These are phyloP conservation scores for Melanomma pulvis-pyrius DNA, from an alignment of 495 filamentous ascomycete genomes.

Conservation along the genomic window DNA sequence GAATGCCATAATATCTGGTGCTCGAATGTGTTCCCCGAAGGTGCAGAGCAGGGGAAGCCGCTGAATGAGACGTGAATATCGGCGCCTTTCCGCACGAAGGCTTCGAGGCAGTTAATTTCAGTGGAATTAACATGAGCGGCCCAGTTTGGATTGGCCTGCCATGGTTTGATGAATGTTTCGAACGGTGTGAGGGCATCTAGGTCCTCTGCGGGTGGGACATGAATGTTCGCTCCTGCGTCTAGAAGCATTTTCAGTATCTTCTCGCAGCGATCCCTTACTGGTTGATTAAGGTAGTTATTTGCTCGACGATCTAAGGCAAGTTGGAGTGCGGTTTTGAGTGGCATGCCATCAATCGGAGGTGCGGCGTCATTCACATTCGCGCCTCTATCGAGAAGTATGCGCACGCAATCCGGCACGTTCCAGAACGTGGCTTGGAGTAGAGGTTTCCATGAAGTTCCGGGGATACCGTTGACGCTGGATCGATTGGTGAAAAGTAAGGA, in stretches of 20 bases:
- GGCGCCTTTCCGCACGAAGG: constrained; percentile 26
- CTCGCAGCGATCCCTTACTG: constrained; percentile 11
- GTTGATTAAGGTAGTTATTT: background rate
- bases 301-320: constrained; percentile 23
- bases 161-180: constrained; percentile 31
- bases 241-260: constrained; percentile 36
- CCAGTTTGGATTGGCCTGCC: constrained; percentile 25
- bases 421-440: constrained; percentile 32
- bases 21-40: constrained; percentile 22
- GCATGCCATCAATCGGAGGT: constrained; percentile 1
- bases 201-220: constrained; percentile 7
- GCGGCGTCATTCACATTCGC: constrained; percentile 22
- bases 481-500: constrained; percentile 17
- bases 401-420: constrained; percentile 26
- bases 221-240: constrained; percentile 34
- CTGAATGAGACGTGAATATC: constrained; percentile 12
- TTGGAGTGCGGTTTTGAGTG: constrained; percentile 27
- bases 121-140: constrained; percentile 1
- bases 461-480: constrained; percentile 17
- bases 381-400: constrained; percentile 28
- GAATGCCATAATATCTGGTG: constrained; percentile 34
- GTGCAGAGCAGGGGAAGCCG: constrained; percentile 14
- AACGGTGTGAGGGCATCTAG: constrained; percentile 18
- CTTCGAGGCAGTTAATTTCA: constrained; percentile 23
- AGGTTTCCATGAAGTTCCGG: constrained; percentile 18